phyloP scores from a whole-genome alignment of 1,284 basidiomycete species.

The Cystobasidium slooffiae region DNA sequence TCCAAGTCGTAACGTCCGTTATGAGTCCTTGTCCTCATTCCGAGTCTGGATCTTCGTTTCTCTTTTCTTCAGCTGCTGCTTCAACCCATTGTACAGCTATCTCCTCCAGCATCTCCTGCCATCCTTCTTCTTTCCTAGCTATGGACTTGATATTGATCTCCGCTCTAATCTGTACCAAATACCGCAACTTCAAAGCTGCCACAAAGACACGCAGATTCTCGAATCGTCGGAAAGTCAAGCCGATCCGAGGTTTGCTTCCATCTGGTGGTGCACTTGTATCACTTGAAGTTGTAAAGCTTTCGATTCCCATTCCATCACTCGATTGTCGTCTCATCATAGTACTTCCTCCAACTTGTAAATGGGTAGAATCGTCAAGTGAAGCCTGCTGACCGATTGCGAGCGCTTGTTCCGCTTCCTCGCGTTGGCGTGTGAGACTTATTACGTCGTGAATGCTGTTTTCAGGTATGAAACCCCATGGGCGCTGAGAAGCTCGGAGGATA shows the following conservation, averaged over 20 bases:
- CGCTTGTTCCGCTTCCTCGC: slow-evolving; percentile 32
- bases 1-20: neutral
- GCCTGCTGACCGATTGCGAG: slow-evolving; percentile 46
- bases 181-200: slow-evolving; percentile 80
- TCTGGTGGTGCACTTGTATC: neutral
- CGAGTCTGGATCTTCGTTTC: slow-evolving; percentile 58
- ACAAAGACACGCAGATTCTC: slow-evolving; percentile 82
- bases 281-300: neutral
- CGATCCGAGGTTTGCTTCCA: neutral
- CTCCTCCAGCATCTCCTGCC: slow-evolving; percentile 75
- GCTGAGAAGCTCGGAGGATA: slow-evolving; percentile 73
- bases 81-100: slow-evolving; percentile 70
- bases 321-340: slow-evolving; percentile 36
- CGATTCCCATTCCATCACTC: slow-evolving; percentile 20
- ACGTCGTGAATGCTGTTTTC: slow-evolving; percentile 77
- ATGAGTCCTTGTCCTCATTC: slow-evolving; percentile 21
- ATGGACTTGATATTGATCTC: slow-evolving; percentile 74
- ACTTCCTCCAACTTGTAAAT: neutral
- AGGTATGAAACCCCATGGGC: slow-evolving; percentile 85
- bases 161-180: slow-evolving; percentile 68
- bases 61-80: slow-evolving; percentile 69
- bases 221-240: slow-evolving; percentile 66
- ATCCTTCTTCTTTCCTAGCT: slow-evolving; percentile 72
- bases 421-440: slow-evolving; percentile 57
- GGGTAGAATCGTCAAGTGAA: slow-evolving; percentile 48